Conservation (phyloP, 176 grass and related monocot species). For the Stipa capillata region DNA sequence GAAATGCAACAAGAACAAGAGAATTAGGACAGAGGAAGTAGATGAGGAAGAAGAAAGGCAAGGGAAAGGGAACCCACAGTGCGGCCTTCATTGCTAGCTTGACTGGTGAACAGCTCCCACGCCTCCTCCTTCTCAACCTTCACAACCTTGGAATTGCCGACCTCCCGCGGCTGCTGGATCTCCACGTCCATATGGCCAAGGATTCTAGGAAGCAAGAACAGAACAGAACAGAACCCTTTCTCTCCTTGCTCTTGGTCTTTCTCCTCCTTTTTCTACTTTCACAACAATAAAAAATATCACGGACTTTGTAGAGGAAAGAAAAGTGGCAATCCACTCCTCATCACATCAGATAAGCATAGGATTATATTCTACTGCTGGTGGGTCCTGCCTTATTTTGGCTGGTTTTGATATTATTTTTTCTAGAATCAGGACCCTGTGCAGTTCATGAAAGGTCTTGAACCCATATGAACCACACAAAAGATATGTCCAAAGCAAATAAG, state of each 20-base stretch:
- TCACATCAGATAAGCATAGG: constrained; percentile 24
- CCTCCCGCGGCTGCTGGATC: constrained; percentile 29
- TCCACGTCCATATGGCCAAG: constrained; percentile 43
- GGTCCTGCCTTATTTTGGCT: constrained; percentile 10
- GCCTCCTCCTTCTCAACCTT: constrained; percentile 69
- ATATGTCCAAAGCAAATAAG: neutral
- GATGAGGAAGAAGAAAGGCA: neutral
- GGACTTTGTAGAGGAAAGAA: constrained; percentile 1
- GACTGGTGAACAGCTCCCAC: constrained; percentile 59
- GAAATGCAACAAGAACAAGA: neutral
- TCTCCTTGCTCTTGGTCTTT: neutral
- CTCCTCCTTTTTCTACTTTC: neutral
- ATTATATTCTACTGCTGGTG: constrained; percentile 28
- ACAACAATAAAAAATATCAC: neutral
- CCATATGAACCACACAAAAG: constrained; percentile 2
- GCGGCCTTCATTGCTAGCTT: constrained; percentile 62
- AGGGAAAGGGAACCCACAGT: constrained; percentile 41
- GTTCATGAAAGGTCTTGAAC: neutral
- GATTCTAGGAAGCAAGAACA: neutral
- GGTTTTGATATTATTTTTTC: neutral
- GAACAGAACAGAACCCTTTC: neutral
- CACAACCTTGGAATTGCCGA: constrained; percentile 50
- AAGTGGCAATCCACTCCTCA: constrained; percentile 8
- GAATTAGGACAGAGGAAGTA: neutral
- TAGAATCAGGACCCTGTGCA: constrained; percentile 6